Evolutionary conservation across 768 basidiomycete genomes (phyloP), one percentile per base, ranked within the genome.

Genomic region (Dictyophora rubrovolvata): DNA sequence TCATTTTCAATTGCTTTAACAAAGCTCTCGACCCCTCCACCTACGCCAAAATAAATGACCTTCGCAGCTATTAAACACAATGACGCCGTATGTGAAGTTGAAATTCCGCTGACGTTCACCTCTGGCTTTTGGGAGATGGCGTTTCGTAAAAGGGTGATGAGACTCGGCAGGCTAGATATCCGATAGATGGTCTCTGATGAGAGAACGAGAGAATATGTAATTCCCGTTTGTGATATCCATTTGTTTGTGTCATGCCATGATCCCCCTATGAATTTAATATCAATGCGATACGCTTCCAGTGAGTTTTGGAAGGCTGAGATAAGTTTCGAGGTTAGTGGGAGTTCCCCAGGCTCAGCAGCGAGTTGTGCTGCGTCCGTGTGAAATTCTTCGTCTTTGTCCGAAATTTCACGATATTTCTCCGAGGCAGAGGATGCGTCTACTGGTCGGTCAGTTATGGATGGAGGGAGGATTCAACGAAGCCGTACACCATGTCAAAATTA

Each of bases 131-230:
- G 54, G 28, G 52, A 18, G 10, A 34, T 23, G 22, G 60, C 33
- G 14, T 22, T 34, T 12, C 54, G 51, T 2, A 64, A 49, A 18
- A 87, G 68, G 36, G 71, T 64, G 20, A 89, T 69, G 47, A 99
- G 73, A 23, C 83, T 72, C 0, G 73, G 72, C 1, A 95, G 75
- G 61, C 80, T 85, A 1, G 82, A 79, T 11, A 75, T 72, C 23
- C 83, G 77, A 67, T 99, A 98, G 20, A 98, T 91, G 46, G 95
- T 98, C 72, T 99, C 95, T 22, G 90, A 89, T 0, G 93, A 92
- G 53, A 98, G 72, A 1, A 96, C 74, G 48, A 93, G 63, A 65
- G 93, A 80, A 70, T 87, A 92, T 1, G 22, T 34, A 18, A 20
- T 20, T 33, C 52, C 63, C 34, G 23, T 61, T 60, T 67, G 8